These are phyloP conservation scores for Fusarium sp. DNA, from an alignment of 2,329 filamentous ascomycete species.

Conservation along the genomic window DNA sequence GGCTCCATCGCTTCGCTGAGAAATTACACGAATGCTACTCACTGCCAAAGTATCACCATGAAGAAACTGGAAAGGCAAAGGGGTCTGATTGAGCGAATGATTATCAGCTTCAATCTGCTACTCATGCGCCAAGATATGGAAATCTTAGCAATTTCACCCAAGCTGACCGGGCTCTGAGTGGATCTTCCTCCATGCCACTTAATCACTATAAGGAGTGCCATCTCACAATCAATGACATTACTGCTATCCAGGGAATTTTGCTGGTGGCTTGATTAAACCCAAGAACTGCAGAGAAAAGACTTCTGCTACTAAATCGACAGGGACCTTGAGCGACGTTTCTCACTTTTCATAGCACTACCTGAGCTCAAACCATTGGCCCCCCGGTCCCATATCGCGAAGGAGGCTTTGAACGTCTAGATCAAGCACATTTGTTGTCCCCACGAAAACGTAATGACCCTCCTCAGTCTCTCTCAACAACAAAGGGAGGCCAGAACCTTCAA, in stretches of 20 bases:
- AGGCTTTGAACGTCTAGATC: neutral
- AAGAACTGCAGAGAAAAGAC: neutral
- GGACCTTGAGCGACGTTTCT: neutral
- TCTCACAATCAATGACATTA: neutral
- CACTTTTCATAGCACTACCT: neutral
- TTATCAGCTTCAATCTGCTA: neutral
- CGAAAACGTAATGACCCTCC: neutral
- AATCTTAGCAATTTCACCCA: neutral
- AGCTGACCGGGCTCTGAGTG: neutral
- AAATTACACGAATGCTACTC: neutral
- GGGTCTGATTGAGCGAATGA: neutral
- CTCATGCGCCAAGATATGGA: neutral
- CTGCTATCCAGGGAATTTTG: neutral
- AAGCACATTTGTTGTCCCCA: neutral
- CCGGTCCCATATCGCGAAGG: neutral
- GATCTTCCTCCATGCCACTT: neutral
- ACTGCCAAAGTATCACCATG: neutral
- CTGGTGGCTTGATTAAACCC: neutral
- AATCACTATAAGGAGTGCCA: neutral
- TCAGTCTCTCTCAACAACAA: neutral
- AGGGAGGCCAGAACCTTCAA: neutral
- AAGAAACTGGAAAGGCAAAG: neutral
- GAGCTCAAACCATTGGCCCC: neutral
- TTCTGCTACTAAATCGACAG: neutral
- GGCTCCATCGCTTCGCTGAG: neutral